Base-by-base conservation (phyloP, 1,139 yeast species). In the Nakaseomyces uthaithaninus region DNA sequence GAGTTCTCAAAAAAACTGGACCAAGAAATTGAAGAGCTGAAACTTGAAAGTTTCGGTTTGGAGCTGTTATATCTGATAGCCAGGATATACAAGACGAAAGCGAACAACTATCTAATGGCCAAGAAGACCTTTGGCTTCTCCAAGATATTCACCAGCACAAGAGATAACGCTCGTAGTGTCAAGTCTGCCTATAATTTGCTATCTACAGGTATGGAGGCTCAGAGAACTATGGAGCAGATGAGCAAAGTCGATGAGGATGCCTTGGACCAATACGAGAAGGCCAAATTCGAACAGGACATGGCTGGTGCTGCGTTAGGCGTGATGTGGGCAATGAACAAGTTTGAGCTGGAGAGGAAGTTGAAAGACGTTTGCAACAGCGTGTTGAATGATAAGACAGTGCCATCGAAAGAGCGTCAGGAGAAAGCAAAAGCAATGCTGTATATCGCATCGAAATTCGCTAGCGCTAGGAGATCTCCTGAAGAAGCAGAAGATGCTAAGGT, bases 11-110 rank as follows among this genome's bases (percentile, higher is more conserved):
- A 49, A 4, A 71, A 72, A 44, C 60, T 81, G 18, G 58, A 63
- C 14, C 65, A 65, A 42, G 91, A 82, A 53, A 72, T 81, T 46
- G 89, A 81, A 51, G 74, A 80, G 19, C 64, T 83, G 51, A 83
- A 82, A 57, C 73, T 81, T 77, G 93, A 82, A 60, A 80, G 89
- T 49, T 83, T 83, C 62, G 94, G 94, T 4, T 62, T 82, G 45
- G 89, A 82, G 59, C 69, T 83, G 27, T 64, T 82, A 41, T 87
- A 81, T 51, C 76, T 75, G 36, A 76, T 82, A 47, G 87, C 89
- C 11, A 74, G 74, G 46, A 72, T 80, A 11, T 83, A 83, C 57
- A 67, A 67, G 36, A 67, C 71, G 25, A 80, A 80, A 54, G 82
- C 86, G 3, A 60, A 65, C 17, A 64, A 69, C 11, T 72, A 60